Base-by-base conservation (phyloP, 2,329 filamentous ascomycete genomes). In the Aureobasidium zeae region DNA sequence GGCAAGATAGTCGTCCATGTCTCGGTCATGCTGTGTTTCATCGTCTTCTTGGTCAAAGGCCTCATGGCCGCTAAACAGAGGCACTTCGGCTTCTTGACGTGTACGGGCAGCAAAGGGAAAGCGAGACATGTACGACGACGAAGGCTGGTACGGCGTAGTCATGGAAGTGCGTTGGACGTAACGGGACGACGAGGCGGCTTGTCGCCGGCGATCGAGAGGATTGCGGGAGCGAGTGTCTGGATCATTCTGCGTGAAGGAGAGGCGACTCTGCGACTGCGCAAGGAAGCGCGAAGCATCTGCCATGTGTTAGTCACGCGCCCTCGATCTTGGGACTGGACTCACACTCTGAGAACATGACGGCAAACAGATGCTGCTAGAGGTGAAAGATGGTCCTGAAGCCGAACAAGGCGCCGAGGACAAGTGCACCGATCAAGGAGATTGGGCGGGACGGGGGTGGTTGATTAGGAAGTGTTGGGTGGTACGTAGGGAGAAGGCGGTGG, bases 201-300 rank as follows among this genome's bases (percentile, higher is more conserved):
- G 66, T 54, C 62, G 65, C 52, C 63, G 63, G 49, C 68, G 69
- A 56, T 67, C 70, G 57, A 67, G 60, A 37, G 65, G 68, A 57
- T 63, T 68, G 52, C 63, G 63, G 57, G 53, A 71, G 63, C 43
- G 77, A 48, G 53, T 54, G 26, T 57, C 52, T 42, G 39, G 47
- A 9, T 60, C 52, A 52, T 57, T 60, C 52, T 67, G 75, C 65
- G 60, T 82, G 76, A 66, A 87, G 53, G 83, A 86, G 57, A 96
- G 72, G 51, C 86, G 82, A 49, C 88, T 94, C 71, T 94, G 88
- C 53, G 88, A 95, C 76, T 96, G 91, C 49, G 88, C 86, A 56
- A 98, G 79, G 63, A 98, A 98, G 55, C 82, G 83, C 53, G 89
- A 96, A 57, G 91, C 91, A 81, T 96, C 91, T 95, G 58, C 43